phyloP scores from a whole-genome alignment of 352 stramenopile genomes.

The Blastocystis sp. region DNA sequence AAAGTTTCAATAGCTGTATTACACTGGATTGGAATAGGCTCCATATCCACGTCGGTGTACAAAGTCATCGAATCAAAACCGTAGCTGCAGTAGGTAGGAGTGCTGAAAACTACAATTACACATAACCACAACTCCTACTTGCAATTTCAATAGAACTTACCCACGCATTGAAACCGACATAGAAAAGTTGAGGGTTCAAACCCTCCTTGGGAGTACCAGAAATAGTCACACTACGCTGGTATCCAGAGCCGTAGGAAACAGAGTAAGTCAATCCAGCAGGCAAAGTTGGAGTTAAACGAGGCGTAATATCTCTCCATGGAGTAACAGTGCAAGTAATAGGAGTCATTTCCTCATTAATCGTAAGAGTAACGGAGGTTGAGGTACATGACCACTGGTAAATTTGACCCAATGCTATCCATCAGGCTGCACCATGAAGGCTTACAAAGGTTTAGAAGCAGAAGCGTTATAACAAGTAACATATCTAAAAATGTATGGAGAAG shows the following conservation, averaged over 20 bases:
- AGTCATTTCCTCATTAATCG: slow-evolving; percentile 12
- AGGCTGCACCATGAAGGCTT: background rate
- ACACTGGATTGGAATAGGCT: slow-evolving; percentile 54
- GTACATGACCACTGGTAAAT: background rate
- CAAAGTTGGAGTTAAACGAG: slow-evolving; percentile 37
- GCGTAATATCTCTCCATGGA: background rate
- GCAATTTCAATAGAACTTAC: slow-evolving; percentile 42
- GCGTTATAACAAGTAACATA: background rate
- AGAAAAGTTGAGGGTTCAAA: slow-evolving; percentile 50
- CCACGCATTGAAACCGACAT: slow-evolving; percentile 47
- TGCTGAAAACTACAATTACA: background rate
- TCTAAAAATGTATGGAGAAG: background rate
- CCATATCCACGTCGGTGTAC: slow-evolving; percentile 51
- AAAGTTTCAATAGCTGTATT: slow-evolving; percentile 11
- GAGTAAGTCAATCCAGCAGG: slow-evolving; percentile 40
- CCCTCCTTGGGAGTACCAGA: slow-evolving; percentile 42
- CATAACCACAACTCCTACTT: background rate
- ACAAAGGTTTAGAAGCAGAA: slow-evolving; percentile 6
- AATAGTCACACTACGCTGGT: background rate
- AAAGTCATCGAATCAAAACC: slow-evolving; percentile 57
- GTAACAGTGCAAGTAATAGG: slow-evolving; percentile 4
- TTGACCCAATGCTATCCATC: background rate
- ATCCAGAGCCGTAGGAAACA: background rate
- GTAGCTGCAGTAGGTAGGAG: slow-evolving; percentile 41
- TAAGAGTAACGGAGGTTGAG: background rate